Evolutionary conservation across 441 rosid species (phyloP).

Genomic region (Adansonia madagascariensis): DNA sequence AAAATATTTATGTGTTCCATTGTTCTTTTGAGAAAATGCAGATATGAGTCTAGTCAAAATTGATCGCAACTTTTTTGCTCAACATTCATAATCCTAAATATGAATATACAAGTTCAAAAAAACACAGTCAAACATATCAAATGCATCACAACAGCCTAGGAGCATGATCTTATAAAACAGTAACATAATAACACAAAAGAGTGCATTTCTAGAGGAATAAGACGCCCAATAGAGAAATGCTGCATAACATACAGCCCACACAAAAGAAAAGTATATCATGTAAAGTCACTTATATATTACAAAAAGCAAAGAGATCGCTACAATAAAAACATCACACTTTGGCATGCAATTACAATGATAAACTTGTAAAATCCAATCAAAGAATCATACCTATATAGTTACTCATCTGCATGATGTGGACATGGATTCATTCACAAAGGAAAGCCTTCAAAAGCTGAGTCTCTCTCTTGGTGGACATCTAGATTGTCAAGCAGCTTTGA

Average conservation of each 20-base stretch:
- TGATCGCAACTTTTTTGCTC: background rate
- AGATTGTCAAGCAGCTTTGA: conserved; percentile 47
- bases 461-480: conserved; percentile 46
- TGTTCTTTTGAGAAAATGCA: background rate
- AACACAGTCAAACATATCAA: background rate
- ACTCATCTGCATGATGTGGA: conserved; percentile 33
- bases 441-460: conserved; percentile 46
- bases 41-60: background rate
- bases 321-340: background rate
- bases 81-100: background rate
- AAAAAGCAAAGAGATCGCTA: background rate
- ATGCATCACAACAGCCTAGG: background rate
- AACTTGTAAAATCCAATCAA: conserved; percentile 3
- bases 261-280: background rate
- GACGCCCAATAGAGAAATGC: background rate
- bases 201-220: background rate
- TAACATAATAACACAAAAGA: background rate
- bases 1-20: background rate
- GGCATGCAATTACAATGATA: background rate
- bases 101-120: background rate
- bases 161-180: background rate
- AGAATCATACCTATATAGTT: conserved; percentile 54
- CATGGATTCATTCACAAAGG: conserved; percentile 36
- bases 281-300: background rate
- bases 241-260: background rate